Conservation (phyloP, 106 monocot species). For the Dendrobium huoshanense region DNA sequence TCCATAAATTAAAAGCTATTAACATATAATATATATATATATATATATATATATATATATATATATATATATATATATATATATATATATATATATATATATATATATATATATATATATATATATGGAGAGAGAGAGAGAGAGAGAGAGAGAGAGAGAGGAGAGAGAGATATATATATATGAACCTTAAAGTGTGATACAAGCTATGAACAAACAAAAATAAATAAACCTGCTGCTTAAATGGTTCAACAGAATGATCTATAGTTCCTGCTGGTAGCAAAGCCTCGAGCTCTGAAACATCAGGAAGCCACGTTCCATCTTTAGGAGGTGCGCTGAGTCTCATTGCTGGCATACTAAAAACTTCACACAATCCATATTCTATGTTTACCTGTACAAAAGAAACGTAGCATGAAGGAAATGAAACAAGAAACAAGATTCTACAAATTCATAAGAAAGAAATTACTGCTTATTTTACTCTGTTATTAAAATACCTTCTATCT, state of each 20-base stretch:
- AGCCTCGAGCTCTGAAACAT: conserved; percentile 56
- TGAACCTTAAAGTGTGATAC: not conserved
- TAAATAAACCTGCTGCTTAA: conserved; percentile 40
- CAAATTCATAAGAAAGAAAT: too few species aligned
- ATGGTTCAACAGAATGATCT: conserved; percentile 45
- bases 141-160: not conserved
- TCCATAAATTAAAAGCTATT: not conserved
- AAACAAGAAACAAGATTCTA: not conserved
- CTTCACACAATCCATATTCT: conserved; percentile 79
- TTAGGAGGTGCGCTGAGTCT: conserved; percentile 21
- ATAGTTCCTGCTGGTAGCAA: conserved; percentile 49
- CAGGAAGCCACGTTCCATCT: conserved; percentile 61
- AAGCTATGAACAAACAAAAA: not conserved
- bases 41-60: too few species aligned
- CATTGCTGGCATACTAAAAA: conserved; percentile 40
- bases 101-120: too few species aligned
- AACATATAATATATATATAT: too few species aligned
- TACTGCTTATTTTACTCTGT: too few species aligned
- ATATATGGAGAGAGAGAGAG: not conserved
- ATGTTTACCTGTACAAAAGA: conserved; percentile 58
- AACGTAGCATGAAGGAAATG: not conserved
- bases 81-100: too few species aligned
- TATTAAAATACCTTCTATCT: too few species aligned
- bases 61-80: too few species aligned
- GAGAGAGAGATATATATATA: too few species aligned